Evolutionary conservation across 2,329 filamentous ascomycete species (phyloP), one percentile per base, ranked within the genome.

Genomic region (Cytospora paraplurivora): DNA sequence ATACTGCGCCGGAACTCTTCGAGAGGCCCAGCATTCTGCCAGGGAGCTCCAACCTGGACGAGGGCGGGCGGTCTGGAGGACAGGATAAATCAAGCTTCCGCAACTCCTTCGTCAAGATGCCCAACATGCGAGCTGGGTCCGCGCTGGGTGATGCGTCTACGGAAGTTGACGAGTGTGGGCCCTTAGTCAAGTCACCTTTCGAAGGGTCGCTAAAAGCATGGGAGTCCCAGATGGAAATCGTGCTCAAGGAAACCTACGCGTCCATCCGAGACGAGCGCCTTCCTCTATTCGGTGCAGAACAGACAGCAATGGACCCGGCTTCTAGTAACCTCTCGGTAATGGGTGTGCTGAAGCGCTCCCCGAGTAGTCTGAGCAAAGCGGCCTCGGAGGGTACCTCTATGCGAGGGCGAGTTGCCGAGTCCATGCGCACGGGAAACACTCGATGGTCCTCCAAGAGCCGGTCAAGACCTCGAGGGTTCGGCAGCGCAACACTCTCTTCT

Each of bases 351-450:
- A 92, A 93, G 73, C 88, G 95, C 53, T 93, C 87, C 50, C 94
- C 94, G 0, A 97, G 93, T 72, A 91, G 95, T 7, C 82, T 98
- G 65, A 97, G 93, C 81, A 97, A 96, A 76, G 88, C 93, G 35
- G 92, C 93, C 0, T 98, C 95, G 0, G 95, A 98, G 69, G 87
- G 85, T 60, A 85, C 84, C 62, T 90, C 89, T 63, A 76, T 82
- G 19, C 87, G 92, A 59, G 91, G 91, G n/a, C 84, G 91, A 53
- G 83, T 87, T 13, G 78, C 85, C 33, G 90, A 96, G 69, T 71
- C 76, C 63, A 68, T 76, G 62, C 79, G 84, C 64, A 74, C 75
- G 11, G 78, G 72, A 66, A 85, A 87, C 0, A 88, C 88, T 57
- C 83, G 92, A 59, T 98, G 92, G 90, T 85, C 87, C 52, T 91